phyloP scores from a whole-genome alignment of 768 basidiomycete species.

The Calocybe indica region DNA sequence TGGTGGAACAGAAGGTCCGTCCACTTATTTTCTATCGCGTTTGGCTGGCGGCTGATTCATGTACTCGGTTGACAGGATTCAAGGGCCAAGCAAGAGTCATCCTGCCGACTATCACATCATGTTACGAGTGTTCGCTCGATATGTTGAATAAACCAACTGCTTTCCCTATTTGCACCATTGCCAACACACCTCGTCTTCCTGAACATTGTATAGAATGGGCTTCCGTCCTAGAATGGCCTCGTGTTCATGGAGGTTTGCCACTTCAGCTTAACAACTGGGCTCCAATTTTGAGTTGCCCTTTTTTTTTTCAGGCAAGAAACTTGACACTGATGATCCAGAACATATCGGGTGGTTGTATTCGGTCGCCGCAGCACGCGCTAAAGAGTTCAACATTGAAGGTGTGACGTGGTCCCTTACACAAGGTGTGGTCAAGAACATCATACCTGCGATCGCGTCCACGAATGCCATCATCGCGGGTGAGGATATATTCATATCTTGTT shows the following conservation, averaged over 20 bases:
- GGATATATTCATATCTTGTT: conserved; percentile 9
- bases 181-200: conserved; percentile 95
- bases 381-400: conserved; percentile 95
- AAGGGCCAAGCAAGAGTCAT: conserved; percentile 98
- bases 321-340: conserved; percentile 96
- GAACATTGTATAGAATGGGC: conserved; percentile 99
- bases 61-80: conserved; percentile 59
- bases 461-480: conserved; percentile 96
- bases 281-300: background rate
- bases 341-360: conserved; percentile 93
- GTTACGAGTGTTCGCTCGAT: conserved; percentile 97
- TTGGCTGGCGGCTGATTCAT: background rate
- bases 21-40: background rate
- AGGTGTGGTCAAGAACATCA: conserved; percentile 99
- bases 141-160: conserved; percentile 97
- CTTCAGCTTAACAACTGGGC: background rate
- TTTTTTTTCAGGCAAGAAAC: conserved; percentile 69
- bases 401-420: conserved; percentile 98
- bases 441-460: conserved; percentile 97
- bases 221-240: conserved; percentile 98
- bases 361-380: conserved; percentile 73
- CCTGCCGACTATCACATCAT: conserved; percentile 89
- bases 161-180: conserved; percentile 98
- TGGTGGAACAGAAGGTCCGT: conserved; percentile 92
- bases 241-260: conserved; percentile 71